Evolutionary conservation across 192 early-diverging fungal genomes (phyloP).

Genomic region (Coemansia sp.): DNA sequence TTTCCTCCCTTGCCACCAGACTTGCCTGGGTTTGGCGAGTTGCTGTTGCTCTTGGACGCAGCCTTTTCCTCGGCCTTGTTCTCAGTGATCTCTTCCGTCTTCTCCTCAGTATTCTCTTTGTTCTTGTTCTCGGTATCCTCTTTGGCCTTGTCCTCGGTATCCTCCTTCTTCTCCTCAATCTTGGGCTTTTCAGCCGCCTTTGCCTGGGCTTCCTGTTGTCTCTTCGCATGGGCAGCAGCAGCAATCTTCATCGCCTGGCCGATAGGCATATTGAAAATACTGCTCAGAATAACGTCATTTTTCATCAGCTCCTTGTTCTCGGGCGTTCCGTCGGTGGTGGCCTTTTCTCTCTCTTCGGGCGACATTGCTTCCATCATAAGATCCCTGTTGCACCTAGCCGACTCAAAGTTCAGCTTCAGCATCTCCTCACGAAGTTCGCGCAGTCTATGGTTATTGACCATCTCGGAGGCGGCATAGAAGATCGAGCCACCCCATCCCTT

Average conservation of each 20-base stretch:
- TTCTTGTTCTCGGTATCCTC: constrained; percentile 31
- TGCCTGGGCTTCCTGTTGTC: constrained; percentile 48
- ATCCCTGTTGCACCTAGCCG: constrained; percentile 36
- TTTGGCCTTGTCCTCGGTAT: constrained; percentile 44
- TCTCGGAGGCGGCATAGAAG: constrained; percentile 77
- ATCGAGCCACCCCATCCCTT: constrained; percentile 84
- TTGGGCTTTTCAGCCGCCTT: constrained; percentile 32
- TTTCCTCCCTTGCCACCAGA: constrained; percentile 1
- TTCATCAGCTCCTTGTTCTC: constrained; percentile 50
- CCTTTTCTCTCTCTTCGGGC: constrained; percentile 53
- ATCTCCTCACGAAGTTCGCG: constrained; percentile 54
- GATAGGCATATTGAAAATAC: constrained; percentile 54
- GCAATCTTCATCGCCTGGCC: constrained; percentile 50
- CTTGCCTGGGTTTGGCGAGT: constrained; percentile 16
- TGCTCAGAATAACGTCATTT: constrained; percentile 48
- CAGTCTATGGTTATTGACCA: constrained; percentile 69
- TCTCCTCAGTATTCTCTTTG: constrained; percentile 49
- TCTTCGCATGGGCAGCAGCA: constrained; percentile 41
- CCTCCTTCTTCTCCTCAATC: constrained; percentile 8
- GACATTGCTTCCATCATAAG: constrained; percentile 44
- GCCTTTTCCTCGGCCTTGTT: constrained; percentile 13
- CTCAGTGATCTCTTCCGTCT: constrained; percentile 18
- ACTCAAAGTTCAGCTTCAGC: constrained; percentile 45
- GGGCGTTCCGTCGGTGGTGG: constrained; percentile 57
- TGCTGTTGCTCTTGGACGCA: constrained; percentile 15